Conservation (phyloP, 257 asterid genomes). For the Jaltomata sinuosa region DNA sequence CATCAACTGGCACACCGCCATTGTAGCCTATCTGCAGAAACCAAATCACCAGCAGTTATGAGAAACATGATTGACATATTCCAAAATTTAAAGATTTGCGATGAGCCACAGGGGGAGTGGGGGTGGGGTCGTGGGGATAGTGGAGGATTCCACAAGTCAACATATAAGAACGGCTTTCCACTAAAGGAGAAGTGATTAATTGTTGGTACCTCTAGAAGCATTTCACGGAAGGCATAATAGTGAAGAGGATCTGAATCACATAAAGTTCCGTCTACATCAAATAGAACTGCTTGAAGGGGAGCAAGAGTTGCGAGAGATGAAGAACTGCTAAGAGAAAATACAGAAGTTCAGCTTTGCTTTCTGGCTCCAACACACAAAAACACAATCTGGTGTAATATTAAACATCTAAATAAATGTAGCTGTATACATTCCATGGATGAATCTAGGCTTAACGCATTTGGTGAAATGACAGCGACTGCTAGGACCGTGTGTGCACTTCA, state of each 20-base stretch:
- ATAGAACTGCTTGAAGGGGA: constrained; percentile 89
- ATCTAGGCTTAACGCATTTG: background rate
- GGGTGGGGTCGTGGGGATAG: background rate
- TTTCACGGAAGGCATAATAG: constrained; percentile 46
- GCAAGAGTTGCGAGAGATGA: constrained; percentile 54
- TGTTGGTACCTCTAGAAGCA: constrained; percentile 62
- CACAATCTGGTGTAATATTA: background rate
- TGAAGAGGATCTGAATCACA: constrained; percentile 95
- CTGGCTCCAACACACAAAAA: background rate
- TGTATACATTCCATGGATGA: background rate
- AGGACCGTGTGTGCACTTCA: background rate
- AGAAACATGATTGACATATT: background rate
- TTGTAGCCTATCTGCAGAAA: constrained; percentile 69
- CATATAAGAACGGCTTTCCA: background rate
- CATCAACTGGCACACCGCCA: constrained; percentile 73
- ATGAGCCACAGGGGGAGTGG: background rate
- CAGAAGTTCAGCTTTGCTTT: background rate
- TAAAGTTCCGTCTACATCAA: constrained; percentile 90
- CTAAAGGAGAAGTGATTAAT: background rate
- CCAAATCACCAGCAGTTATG: background rate
- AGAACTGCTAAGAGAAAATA: constrained; percentile 33
- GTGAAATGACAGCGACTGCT: background rate
- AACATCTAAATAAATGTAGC: background rate
- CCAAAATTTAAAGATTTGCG: background rate
- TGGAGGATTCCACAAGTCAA: background rate